phyloP scores from a whole-genome alignment of 805 yeast genomes.

The Saturnispora gosingensis region DNA sequence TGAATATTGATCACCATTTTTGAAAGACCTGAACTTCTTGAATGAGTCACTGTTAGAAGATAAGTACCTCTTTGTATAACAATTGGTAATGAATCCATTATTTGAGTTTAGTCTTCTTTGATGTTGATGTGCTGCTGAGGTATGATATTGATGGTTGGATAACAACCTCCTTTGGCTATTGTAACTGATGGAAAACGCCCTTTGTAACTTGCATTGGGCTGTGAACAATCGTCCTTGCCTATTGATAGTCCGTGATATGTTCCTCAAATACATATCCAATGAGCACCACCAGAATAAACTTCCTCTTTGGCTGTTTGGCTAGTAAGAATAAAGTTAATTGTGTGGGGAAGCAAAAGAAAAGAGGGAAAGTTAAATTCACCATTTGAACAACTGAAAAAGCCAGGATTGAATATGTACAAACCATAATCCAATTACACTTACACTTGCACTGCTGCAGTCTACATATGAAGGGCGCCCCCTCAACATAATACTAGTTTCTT shows the following conservation, averaged over 20 bases:
- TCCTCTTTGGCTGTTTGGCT: not conserved
- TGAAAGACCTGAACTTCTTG: conserved; percentile 20
- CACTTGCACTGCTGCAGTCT: not conserved
- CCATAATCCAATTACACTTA: not conserved
- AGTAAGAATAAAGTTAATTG: not conserved
- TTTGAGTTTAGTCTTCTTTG: not conserved
- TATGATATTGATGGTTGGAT: not conserved
- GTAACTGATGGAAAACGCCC: not conserved
- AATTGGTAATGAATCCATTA: not conserved
- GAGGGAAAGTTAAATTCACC: not conserved
- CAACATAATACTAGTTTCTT: conserved; percentile 2
- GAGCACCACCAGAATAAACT: not conserved
- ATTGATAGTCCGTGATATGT: not conserved
- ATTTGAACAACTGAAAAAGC: not conserved
- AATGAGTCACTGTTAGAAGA: conserved; percentile 16
- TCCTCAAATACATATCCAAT: not conserved
- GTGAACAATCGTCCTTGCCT: not conserved
- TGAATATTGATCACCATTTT: conserved; percentile 22
- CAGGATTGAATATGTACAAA: not conserved
- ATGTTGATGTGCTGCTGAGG: not conserved
- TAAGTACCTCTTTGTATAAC: not conserved
- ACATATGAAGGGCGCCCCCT: not conserved
- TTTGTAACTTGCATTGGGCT: not conserved
- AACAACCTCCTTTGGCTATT: not conserved
- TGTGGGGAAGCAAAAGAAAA: not conserved